Conservation (phyloP, 2,329 filamentous ascomycete genomes). For the Aureobasidium mangrovei region DNA sequence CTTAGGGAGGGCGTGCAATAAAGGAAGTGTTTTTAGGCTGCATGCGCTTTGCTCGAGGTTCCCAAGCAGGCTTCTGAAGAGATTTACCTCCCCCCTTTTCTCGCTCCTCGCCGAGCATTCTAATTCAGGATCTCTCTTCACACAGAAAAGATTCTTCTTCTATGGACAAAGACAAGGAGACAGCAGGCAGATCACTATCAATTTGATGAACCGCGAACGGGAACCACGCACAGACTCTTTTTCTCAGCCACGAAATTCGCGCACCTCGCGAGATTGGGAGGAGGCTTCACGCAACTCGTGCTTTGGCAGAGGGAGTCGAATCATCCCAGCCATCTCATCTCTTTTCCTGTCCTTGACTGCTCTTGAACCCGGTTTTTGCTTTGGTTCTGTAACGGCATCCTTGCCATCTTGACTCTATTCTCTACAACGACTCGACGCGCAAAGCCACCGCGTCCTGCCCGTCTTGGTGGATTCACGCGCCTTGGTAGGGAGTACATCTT, state of each 20-base stretch:
- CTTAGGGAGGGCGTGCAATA: constrained; percentile 1
- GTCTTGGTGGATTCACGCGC: neutral
- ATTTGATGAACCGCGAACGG: constrained; percentile 7
- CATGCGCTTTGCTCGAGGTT: neutral
- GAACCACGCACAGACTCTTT: neutral
- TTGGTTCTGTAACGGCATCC: neutral
- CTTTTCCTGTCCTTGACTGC: neutral
- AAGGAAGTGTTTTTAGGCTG: constrained; percentile 3
- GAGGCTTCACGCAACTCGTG: constrained; percentile 1
- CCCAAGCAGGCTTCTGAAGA: no score
- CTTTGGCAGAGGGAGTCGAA: neutral
- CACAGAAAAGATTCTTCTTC: no score
- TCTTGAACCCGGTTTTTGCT: constrained; percentile 7
- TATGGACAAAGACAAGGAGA: neutral
- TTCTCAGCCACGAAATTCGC: constrained; percentile 10
- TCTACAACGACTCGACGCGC: neutral
- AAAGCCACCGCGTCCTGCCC: neutral
- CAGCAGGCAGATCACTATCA: neutral
- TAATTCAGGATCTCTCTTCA: no score
- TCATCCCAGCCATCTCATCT: constrained; percentile 1
- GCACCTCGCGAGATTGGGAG: constrained; percentile 9
- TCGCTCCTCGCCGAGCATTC: no score
- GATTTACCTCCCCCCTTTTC: no score
- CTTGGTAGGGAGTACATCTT: constrained; percentile 4
- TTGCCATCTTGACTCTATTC: neutral